Base-by-base conservation (phyloP, 768 basidiomycete species). In the Scleroderma bovista region DNA sequence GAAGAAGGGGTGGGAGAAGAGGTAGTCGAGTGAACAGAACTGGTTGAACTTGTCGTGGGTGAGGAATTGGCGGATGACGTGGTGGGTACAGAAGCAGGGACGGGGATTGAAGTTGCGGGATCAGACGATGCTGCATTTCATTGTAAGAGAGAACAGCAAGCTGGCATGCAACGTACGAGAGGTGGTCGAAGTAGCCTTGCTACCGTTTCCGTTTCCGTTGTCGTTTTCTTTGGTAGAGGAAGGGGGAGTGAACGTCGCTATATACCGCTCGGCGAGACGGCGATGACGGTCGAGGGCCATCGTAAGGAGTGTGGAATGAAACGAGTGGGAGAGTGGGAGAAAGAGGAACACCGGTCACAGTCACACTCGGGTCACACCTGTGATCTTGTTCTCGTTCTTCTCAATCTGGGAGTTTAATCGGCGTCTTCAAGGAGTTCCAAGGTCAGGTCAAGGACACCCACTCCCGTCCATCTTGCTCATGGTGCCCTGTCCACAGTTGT, bases 271-370 rank as follows among this genome's bases (percentile, higher is more conserved):
- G 32, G 33, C 53, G 0, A 57, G 33, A 46, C 7, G 13, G 11
- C n/a, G 51, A 44, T 56, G 55, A 17, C 57, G 50, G 55, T 60
- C 61, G 66, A 24, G 62, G 69, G 48, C 39, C 65, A 22, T 11
- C n/a, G n/a, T n/a, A n/a, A n/a, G n/a, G 50, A 48, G 7, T 3
- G 13, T 20, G 0, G 49, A 46, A n/a, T n/a, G n/a, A n/a, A 63
- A 67, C 17, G 63, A 65, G 50, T 34, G 65, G 26, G 53, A 9
- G 40, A 17, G 15, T 22, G 15, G 4, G 29, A 31, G n/a, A 10
- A 23, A 23, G 12, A 26, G 23, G 8, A 11, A 29, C 20, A 24
- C n/a, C n/a, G 20, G 11, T 2, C 20, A 43, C 10, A 24, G 16
- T 29, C 26, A 29, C 26, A 29, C 26, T 9, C 26, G 26, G 4